Evolutionary conservation across 768 basidiomycete species (phyloP), one percentile per base, ranked within the genome.

Genomic region (Leucogyrophana mollusca): DNA sequence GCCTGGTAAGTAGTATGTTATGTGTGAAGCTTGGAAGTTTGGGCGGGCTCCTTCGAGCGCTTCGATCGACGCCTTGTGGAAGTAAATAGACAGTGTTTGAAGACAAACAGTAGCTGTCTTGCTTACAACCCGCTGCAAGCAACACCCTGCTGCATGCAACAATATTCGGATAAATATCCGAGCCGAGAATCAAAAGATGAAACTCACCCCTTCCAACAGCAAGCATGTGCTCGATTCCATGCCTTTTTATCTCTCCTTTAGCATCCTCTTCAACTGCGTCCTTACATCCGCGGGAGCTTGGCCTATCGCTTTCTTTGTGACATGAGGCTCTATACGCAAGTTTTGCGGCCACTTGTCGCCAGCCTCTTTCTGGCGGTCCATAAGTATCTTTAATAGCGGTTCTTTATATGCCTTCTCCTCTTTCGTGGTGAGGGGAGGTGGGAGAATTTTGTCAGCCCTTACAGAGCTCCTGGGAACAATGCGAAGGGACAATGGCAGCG

Each of bases 311-410:
- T 59, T 62, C 55, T 62, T 71, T 30, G 62, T 64, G 38, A 76
- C 52, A 34, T 70, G 49, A 2, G 75, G 71, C 54, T 80, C 78
- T 33, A 80, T 71, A 30, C 78, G 74, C 37, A 80, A 63, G 43
- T 80, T 80, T 21, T 59, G 50, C 2, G 78, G 78, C 64, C 70
- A 80, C n/a, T 53, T 52, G 9, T 57, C 58, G 3, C 72, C 73
- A 0, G 68, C 61, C 22, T 65, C 65, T 18, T 58, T 53, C 55
- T 75, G 68, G 22, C 67, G 68, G 45, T 69, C 63, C 46, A 66
- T 60, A 34, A 80, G 69, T 14, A 67, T 53, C 49, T 73, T 68
- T 45, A 78, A 65, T 34, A 79, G 64, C 0, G 74, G 58, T 21
- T 54, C 53, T 51, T 65, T 69, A 23, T 57, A 40, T 7, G 51